Percentiles rank a stretch among this genome's conserved stretches.
These are phyloP conservation scores for Cyberlindnera euphorbiiphila DNA, from an alignment of 805 yeast genomes.

Conservation along the genomic window DNA sequence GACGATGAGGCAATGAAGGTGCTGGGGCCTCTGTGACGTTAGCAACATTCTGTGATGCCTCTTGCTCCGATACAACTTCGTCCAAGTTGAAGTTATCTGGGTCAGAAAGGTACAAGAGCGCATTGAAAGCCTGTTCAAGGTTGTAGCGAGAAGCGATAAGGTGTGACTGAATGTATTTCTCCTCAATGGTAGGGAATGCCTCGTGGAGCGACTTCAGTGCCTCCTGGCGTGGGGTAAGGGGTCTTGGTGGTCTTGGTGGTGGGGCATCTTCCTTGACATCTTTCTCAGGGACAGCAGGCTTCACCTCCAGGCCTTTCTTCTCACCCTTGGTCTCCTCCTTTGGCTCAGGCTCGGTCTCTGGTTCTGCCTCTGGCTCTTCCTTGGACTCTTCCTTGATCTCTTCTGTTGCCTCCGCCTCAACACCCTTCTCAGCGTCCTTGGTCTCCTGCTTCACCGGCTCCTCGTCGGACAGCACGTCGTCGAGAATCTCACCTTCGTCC, in stretches of 20 bases:
- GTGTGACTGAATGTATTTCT: slow-evolving; percentile 66
- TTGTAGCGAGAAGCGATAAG: slow-evolving; percentile 82
- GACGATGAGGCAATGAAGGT: slow-evolving; percentile 34
- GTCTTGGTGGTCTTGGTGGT: slow-evolving; percentile 55
- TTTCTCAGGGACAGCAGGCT: slow-evolving; percentile 10
- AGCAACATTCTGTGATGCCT: slow-evolving; percentile 10
- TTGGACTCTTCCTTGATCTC: slow-evolving; percentile 8
- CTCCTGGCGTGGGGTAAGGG: slow-evolving; percentile 54
- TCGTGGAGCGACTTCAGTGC: slow-evolving; percentile 63
- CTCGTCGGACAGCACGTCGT: slow-evolving; percentile 19
- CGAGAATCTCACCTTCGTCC: slow-evolving; percentile 18
- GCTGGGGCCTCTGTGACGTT: slow-evolving; percentile 27
- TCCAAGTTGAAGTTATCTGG: slow-evolving; percentile 51
- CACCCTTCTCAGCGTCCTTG: slow-evolving; percentile 12
- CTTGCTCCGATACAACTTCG: slow-evolving; percentile 31
- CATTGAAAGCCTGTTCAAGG: slow-evolving; percentile 84
- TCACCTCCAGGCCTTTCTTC: slow-evolving; percentile 8
- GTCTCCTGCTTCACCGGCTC: slow-evolving; percentile 10
- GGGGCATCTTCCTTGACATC: slow-evolving; percentile 26
- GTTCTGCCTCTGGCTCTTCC: slow-evolving; percentile 8
- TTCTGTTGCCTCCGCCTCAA: slow-evolving; percentile 9
- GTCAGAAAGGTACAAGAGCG: slow-evolving; percentile 75
- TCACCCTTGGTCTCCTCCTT: slow-evolving; percentile 7
- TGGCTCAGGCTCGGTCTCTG: neutral
- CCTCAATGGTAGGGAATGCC: slow-evolving; percentile 82